Base-by-base conservation (phyloP, 2,329 filamentous ascomycete genomes). In the Microcera coccophila region DNA sequence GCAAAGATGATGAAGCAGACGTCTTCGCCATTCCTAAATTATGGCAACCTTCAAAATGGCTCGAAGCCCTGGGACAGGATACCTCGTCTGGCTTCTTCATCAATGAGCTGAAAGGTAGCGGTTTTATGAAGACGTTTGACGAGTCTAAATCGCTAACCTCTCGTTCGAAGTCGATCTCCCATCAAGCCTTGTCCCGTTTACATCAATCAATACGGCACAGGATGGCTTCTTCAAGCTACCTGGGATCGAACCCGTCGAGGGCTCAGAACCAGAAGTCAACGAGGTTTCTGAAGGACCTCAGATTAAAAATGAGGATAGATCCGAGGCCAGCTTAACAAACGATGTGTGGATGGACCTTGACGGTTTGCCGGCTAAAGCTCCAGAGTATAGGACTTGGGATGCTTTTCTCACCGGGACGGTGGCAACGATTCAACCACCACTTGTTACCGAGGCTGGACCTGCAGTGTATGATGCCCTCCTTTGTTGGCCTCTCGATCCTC, bases 361-460 rank as follows among this genome's bases (percentile, higher is more conserved):
- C 7, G 57, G 65, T 11, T 48, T 57, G 9, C 37, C 54, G 2
- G 39, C 52, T n/a, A 59, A 60, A 4, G 38, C 47, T 4, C 64
- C 72, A 5, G 62, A 67, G 29, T 79, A 81, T 55, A 76, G 75
- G 47, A 84, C 82, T 1, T 93, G 87, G 87, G 82, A 89, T 51
- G 67, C 64, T 2, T 90, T 90, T 54, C 60, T 69, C n/a, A 58
- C 68, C 4, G 59, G 68, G 4, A 63, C 68, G 9, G 51, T 61
- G 2, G 46, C 45, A 10, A 38, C 45, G 17, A 60, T 34, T 66
- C 72, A 41, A 31, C 74, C 78, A 1, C 62, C 74, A 2, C 83
- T 86, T 48, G 66, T 90, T 11, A 83, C 81, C 3, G 87, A 93
- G 63, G 79, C 82, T 20, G 84, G 84, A 0, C 70, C 83, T 2